A percentile compares a stretch with the other conserved stretches of the same genome.
Conservation (phyloP, 768 basidiomycete species). For the Phlegmacium glaucopus region DNA sequence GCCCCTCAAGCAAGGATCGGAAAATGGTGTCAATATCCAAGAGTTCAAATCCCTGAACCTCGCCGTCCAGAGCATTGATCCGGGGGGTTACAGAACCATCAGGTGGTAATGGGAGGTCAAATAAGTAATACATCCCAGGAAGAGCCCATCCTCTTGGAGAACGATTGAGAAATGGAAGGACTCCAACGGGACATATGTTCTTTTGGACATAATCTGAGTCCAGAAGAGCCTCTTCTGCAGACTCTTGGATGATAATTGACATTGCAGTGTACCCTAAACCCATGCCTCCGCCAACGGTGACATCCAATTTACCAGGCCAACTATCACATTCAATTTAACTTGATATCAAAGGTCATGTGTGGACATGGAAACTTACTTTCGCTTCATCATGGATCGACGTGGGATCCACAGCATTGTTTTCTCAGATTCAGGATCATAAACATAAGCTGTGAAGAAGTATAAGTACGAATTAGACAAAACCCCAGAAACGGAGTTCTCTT, state of each 20-base stretch:
- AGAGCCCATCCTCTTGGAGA: conserved; percentile 40
- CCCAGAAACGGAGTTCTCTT: neutral
- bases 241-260: conserved; percentile 37
- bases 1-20: conserved; percentile 26
- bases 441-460: conserved; percentile 25
- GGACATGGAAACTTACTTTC: conserved; percentile 28
- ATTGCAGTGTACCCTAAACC: conserved; percentile 34
- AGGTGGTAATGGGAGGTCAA: conserved; percentile 37
- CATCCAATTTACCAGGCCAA: conserved; percentile 38
- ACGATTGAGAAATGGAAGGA: conserved; percentile 38
- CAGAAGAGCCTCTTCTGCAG: conserved; percentile 40
- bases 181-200: conserved; percentile 30
- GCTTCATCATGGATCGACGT: conserved; percentile 36
- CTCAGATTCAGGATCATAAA: conserved; percentile 24
- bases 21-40: conserved; percentile 32
- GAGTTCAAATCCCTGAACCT: conserved; percentile 40
- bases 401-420: conserved; percentile 37
- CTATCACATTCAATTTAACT: conserved; percentile 13
- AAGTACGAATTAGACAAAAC: neutral
- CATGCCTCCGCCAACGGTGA: conserved; percentile 43
- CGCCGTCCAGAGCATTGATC: conserved; percentile 36
- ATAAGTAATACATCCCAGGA: conserved; percentile 44
- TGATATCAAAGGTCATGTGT: neutral
- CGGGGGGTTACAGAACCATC: conserved; percentile 30
- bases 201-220: conserved; percentile 31